Base-by-base conservation (phyloP, 495 filamentous ascomycete genomes). In the Bombardia bombarda region DNA sequence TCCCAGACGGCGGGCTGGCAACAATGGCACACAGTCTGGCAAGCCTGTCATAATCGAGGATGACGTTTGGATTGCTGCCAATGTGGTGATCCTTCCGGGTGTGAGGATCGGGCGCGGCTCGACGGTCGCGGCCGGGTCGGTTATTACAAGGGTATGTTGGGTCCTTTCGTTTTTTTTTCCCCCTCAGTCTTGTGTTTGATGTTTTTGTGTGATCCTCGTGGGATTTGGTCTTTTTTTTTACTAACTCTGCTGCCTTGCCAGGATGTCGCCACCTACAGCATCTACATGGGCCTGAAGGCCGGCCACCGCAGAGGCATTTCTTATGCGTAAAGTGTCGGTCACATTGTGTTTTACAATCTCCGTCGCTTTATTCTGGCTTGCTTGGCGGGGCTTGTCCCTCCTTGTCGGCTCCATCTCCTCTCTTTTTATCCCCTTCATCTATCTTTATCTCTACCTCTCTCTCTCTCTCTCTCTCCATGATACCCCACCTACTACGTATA, bases 101-200 rank as follows among this genome's bases (percentile, higher is more conserved):
- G 78, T 92, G 26, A 84, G 67, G 32, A 84, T 95, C 49, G 86
- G 87, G 5, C 82, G 75, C 49, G 90, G 90, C 3, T 75, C 74
- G 14, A 84, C 83, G 0, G 74, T 95, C 41, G 89, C 87, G 9
- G 87, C 90, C 12, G 90, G 86, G 1, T 87, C 84, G 53, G 80
- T 95, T 33, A 89, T 95, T 12, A 90, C 86, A 0, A 90, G 82
- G 73, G 87, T 90, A 70, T 47, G 73, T 62, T n/a, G n/a, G n/a
- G 40, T 20, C 8, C 7, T 12, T 22, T 20, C 16, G 31, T 33
- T 18, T 33, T 3, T 16, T 14, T 40, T 18, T 19, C 18, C 6
- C n/a, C 8, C 7, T 31, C n/a, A 3, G 13, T 3, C 19, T 51
- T 19, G 24, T 7, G 13, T 30, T 38, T 22, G 4, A n/a, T 30